These are phyloP conservation scores for Paramecium bursaria DNA, from an alignment of 73 alveolate genomes.

Conservation along the genomic window DNA sequence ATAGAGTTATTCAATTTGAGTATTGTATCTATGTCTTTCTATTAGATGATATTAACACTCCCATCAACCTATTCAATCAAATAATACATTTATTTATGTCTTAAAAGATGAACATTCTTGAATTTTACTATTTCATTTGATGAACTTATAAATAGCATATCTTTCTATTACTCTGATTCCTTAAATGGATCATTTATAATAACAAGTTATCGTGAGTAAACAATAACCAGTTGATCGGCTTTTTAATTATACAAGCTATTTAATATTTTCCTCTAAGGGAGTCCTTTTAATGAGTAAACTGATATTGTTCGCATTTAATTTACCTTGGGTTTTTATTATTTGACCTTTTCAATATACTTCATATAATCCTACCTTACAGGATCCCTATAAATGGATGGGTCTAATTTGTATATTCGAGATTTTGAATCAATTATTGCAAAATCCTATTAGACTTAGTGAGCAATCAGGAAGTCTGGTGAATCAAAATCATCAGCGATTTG, in stretches of 20 bases:
- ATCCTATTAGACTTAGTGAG: slow-evolving; percentile 2
- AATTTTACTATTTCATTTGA: slow-evolving; percentile 10
- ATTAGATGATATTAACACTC: background rate
- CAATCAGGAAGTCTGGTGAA: slow-evolving; percentile 8
- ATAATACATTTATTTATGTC: background rate
- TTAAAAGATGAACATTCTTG: slow-evolving; percentile 31
- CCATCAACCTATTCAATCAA: slow-evolving; percentile 34
- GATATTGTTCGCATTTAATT: background rate
- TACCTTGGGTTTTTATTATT: slow-evolving; percentile 11
- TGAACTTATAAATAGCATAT: slow-evolving; percentile 6
- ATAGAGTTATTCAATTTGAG: background rate
- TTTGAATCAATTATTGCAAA: slow-evolving; percentile 54
- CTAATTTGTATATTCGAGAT: slow-evolving; percentile 45
- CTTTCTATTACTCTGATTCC: slow-evolving; percentile 45
- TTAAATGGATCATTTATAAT: slow-evolving; percentile 14
- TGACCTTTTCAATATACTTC: slow-evolving; percentile 26
- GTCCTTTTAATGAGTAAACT: slow-evolving; percentile 49
- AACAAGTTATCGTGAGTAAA: slow-evolving; percentile 23
- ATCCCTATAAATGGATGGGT: slow-evolving; percentile 7
- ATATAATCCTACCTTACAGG: slow-evolving; percentile 43
- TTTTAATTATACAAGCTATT: slow-evolving; percentile 8
- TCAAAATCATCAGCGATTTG: slow-evolving; percentile 49
- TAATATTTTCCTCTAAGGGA: slow-evolving; percentile 16
- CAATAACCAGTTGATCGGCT: slow-evolving; percentile 17
- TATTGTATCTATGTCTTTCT: slow-evolving; percentile 14